Evolutionary conservation across 371 early-diverging fungal genomes (phyloP).

Genomic region (Mucor racemosus): DNA sequence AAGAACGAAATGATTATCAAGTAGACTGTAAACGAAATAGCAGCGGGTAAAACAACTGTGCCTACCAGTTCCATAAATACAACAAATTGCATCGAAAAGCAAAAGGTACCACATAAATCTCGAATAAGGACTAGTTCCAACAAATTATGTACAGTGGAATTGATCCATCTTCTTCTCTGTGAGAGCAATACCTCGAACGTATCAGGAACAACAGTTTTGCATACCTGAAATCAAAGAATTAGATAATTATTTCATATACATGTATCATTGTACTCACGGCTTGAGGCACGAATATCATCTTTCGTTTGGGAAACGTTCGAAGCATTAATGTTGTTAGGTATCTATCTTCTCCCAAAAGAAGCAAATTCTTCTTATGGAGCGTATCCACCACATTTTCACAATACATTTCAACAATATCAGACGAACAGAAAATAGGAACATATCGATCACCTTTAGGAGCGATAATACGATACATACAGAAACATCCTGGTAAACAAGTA

Average conservation of each 20-base stretch:
- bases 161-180: conserved; percentile 97
- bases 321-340: conserved; percentile 96
- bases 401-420: conserved; percentile 89
- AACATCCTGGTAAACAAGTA: conserved; percentile 97
- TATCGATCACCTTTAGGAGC: conserved; percentile 68
- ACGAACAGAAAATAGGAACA: conserved; percentile 80
- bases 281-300: conserved; percentile 91
- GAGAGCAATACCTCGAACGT: conserved; percentile 86
- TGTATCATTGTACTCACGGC: conserved; percentile 55
- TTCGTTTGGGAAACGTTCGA: conserved; percentile 89
- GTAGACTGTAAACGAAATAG: conserved; percentile 85
- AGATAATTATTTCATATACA: background rate
- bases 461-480: conserved; percentile 95
- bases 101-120: conserved; percentile 94
- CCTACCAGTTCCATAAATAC: conserved; percentile 94
- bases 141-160: conserved; percentile 95
- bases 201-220: conserved; percentile 95
- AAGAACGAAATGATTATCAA: conserved; percentile 70
- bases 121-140: conserved; percentile 89
- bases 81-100: conserved; percentile 96
- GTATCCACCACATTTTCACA: conserved; percentile 91
- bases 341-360: conserved; percentile 94
- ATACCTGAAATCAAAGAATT: conserved; percentile 51
- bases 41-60: conserved; percentile 92
- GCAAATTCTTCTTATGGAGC: conserved; percentile 94